These are phyloP conservation scores for Alternaria hordeiaustralica DNA, from an alignment of 2,329 filamentous ascomycete species.

Conservation along the genomic window DNA sequence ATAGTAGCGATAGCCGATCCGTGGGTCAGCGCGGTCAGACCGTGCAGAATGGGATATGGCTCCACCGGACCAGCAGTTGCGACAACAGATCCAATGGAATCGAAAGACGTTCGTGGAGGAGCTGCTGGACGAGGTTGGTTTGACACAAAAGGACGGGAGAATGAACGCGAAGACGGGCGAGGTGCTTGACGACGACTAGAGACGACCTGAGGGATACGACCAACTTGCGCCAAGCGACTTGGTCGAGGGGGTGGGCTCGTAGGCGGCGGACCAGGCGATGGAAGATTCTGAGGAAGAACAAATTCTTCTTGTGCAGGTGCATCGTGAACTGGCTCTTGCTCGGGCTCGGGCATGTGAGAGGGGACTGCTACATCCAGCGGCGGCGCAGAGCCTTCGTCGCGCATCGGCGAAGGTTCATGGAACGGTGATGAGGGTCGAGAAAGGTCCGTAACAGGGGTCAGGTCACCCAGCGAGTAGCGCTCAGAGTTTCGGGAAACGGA, in stretches of 20 bases:
- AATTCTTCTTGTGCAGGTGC: conserved; percentile 6
- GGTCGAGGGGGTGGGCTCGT: conserved; percentile 52
- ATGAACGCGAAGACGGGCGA: conserved; percentile 75
- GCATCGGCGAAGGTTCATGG: conserved; percentile 22
- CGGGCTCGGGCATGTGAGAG: not conserved
- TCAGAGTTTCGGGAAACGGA: conserved; percentile 6
- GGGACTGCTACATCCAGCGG: not conserved
- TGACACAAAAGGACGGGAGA: conserved; percentile 78
- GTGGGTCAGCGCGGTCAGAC: conserved; percentile 41
- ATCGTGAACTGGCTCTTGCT: not conserved
- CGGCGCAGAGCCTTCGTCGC: conserved; percentile 5
- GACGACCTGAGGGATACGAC: conserved; percentile 83
- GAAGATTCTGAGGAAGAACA: conserved; percentile 13
- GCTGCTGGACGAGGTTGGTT: conserved; percentile 51
- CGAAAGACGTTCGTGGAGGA: conserved; percentile 40
- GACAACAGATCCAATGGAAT: conserved; percentile 36
- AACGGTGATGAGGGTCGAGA: conserved; percentile 41
- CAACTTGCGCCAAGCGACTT: conserved; percentile 78
- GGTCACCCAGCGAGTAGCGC: conserved; percentile 30
- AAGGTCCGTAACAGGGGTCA: conserved; percentile 45
- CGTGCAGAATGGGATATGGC: conserved; percentile 45
- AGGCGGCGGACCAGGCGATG: conserved; percentile 37
- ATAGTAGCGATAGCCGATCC: conserved; percentile 49
- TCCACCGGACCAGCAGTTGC: conserved; percentile 39
- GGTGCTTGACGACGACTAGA: conserved; percentile 68